These are phyloP conservation scores for Leccinum uliginosum DNA, from an alignment of 768 basidiomycete genomes.

Conservation along the genomic window DNA sequence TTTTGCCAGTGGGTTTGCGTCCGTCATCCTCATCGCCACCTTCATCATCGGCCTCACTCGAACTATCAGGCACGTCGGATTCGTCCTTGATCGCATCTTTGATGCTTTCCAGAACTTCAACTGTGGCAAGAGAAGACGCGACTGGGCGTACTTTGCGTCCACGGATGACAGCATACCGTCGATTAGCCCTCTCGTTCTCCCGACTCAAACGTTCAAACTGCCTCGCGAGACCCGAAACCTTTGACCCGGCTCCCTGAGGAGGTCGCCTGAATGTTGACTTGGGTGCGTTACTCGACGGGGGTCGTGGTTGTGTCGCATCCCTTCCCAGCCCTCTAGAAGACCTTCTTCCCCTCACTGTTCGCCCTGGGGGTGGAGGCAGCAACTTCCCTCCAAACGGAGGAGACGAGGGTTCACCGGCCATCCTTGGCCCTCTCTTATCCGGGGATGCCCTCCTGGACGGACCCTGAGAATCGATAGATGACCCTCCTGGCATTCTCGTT, in stretches of 20 bases:
- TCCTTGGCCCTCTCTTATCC: constrained; percentile 53
- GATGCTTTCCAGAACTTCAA: constrained; percentile 84
- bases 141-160: constrained; percentile 88
- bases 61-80: constrained; percentile 66
- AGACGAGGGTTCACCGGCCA: constrained; percentile 34
- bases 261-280: constrained; percentile 58
- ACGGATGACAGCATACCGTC: constrained; percentile 81
- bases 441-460: constrained; percentile 69
- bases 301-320: constrained; percentile 40
- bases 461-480: constrained; percentile 49
- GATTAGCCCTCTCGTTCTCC: constrained; percentile 70
- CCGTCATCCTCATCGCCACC: constrained; percentile 56
- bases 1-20: constrained; percentile 27
- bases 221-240: constrained; percentile 84
- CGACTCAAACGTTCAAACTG: constrained; percentile 85
- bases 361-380: constrained; percentile 27
- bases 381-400: constrained; percentile 23
- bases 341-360: constrained; percentile 36
- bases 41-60: constrained; percentile 64
- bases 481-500: constrained; percentile 44
- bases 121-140: constrained; percentile 80
- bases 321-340: constrained; percentile 31
- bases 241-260: constrained; percentile 46
- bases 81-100: constrained; percentile 90
- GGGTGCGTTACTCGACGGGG: constrained; percentile 31